Evolutionary conservation across 2,329 filamentous ascomycete genomes (phyloP).

Genomic region (Bisporella sp.): DNA sequence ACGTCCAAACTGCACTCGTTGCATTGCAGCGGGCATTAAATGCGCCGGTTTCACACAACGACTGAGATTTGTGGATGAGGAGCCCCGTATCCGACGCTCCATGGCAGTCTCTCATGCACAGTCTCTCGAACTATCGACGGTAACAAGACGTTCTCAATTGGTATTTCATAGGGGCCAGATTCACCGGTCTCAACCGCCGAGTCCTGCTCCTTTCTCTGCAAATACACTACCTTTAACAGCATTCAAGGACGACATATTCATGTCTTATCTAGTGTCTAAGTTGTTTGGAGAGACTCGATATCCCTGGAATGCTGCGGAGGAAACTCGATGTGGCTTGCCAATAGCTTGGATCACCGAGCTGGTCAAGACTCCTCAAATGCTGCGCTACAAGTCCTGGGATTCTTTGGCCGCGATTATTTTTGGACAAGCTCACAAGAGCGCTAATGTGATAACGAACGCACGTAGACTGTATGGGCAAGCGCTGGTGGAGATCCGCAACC

Average conservation of each 20-base stretch:
- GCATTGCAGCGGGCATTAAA: conserved; percentile 7
- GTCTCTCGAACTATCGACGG: background rate
- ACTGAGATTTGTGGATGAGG: conserved; percentile 7
- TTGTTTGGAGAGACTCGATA: conserved; percentile 2
- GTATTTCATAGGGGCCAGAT: background rate
- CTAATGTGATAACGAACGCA: conserved; percentile 1
- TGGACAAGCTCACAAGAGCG: conserved; percentile 2
- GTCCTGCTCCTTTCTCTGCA: conserved; percentile 1
- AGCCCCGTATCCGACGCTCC: conserved; percentile 3
- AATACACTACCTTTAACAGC: conserved; percentile 2
- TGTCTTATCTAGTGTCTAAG: conserved; percentile 3
- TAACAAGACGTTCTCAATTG: conserved; percentile 1
- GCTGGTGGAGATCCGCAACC: background rate
- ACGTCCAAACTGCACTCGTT: conserved; percentile 13
- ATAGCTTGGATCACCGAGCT: conserved; percentile 3
- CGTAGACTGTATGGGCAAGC: conserved; percentile 2
- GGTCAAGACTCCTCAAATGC: conserved; percentile 1
- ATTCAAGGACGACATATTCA: conserved; percentile 6
- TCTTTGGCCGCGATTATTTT: conserved; percentile 7
- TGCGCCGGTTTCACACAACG: conserved; percentile 7
- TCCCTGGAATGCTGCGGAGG: background rate
- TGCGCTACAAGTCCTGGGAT: conserved; percentile 5
- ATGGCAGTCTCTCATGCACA: background rate
- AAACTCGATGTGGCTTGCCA: background rate
- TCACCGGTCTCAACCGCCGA: background rate